Base-by-base conservation (phyloP, 257 asterid species). In the Solanum chmielewskii region DNA sequence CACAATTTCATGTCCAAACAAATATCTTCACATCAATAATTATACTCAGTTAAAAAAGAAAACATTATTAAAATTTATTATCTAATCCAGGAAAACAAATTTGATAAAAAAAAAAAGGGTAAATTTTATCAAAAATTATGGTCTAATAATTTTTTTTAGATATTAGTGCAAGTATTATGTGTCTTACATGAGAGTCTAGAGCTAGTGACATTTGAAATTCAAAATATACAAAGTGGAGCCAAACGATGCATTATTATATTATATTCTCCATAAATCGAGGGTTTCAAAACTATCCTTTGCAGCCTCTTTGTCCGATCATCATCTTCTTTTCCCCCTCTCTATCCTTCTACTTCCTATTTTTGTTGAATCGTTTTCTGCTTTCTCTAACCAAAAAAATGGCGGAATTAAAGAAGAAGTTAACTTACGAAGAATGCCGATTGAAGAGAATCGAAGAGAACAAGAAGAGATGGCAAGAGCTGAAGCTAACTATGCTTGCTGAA, bases 371-470 rank as follows among this genome's bases (percentile, higher is more conserved):
- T 25, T 4, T 25, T 33, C 9, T 44, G 60, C 23, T 9, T 66
- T 69, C 18, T 69, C 76, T 9, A 3, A 7, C 21, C 21, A 21
- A 4, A 11, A 89, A 90, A 94, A 95, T 93, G 98, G 96, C 93
- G 93, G 92, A 88, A 25, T 86, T 92, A 20, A 3, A 80, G 73
- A 90, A 90, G 80, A 87, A 89, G 25, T 8, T 69, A 25, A 89
- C 89, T 7, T 95, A 95, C 45, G 98, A 95, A 85, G 92, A 87
- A 76, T 90, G 84, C 87, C 90, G 97, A 80, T 90, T 85, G 87
- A 91, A 92, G 91, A 91, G 94, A 87, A 86, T 94, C 66, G 94
- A 93, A 88, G 94, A 94, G 90, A 95, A 95, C 92, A 93, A 92
- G 93, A 93, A 88, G 86, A 92, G 97, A 87, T 91, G 93, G 91